These are phyloP conservation scores for Kentomonas sorsogonicus DNA, from an alignment of 208 protist genomes.

Conservation along the genomic window DNA sequence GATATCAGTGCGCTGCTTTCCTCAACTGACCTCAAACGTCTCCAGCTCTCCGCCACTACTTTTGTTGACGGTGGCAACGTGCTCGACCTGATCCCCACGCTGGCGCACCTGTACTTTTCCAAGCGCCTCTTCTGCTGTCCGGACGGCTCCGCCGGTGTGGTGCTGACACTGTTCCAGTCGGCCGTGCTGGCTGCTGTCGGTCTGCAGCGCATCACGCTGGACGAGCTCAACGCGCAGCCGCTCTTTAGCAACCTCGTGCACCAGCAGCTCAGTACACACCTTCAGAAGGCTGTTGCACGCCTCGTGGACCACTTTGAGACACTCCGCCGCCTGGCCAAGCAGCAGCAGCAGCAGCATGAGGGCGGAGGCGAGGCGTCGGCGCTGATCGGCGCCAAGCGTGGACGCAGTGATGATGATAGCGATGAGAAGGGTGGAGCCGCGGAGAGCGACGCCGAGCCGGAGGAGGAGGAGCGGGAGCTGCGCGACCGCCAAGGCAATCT, in stretches of 20 bases:
- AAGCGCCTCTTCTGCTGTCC: slow-evolving; percentile 42
- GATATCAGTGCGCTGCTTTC: slow-evolving; percentile 68
- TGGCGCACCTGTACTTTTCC: slow-evolving; percentile 92
- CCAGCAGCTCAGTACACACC: slow-evolving; percentile 84
- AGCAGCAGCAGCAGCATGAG: not conserved
- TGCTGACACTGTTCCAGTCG: slow-evolving; percentile 85
- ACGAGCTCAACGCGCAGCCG: slow-evolving; percentile 49
- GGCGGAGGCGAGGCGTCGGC: not conserved
- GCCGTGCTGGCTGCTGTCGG: slow-evolving; percentile 94
- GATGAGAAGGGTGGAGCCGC: slow-evolving; percentile 5
- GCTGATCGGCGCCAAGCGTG: not conserved
- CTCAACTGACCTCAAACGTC: slow-evolving; percentile 91
- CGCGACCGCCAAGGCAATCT: slow-evolving; percentile 66
- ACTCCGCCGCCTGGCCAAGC: slow-evolving; percentile 39
- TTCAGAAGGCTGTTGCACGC: slow-evolving; percentile 77
- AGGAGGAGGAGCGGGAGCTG: slow-evolving; percentile 34
- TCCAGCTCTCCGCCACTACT: slow-evolving; percentile 90
- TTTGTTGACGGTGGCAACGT: slow-evolving; percentile 95
- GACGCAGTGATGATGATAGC: not conserved
- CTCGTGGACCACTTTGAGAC: slow-evolving; percentile 68
- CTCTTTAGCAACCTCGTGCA: slow-evolving; percentile 53
- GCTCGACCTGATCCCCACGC: slow-evolving; percentile 92
- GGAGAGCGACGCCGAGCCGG: not conserved
- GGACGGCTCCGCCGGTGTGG: slow-evolving; percentile 72
- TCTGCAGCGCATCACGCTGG: slow-evolving; percentile 84